Base-by-base conservation (phyloP, 2,329 filamentous ascomycete genomes). In the Pestalotiopsis sp. region DNA sequence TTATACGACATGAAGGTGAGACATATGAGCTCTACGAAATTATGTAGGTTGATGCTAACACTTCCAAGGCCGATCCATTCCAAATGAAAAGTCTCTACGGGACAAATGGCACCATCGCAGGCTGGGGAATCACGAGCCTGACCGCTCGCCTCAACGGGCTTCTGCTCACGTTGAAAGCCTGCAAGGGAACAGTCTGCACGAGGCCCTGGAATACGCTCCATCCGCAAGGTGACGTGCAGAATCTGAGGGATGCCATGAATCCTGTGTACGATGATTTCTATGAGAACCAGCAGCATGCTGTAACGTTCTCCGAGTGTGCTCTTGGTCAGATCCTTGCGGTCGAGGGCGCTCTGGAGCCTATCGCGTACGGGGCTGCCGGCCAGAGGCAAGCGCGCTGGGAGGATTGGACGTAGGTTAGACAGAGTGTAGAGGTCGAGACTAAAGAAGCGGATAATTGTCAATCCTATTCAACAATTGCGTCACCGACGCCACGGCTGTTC, bases 1-100 rank as follows among this genome's bases (percentile, higher is more conserved):
- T 83, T 91, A 2, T 93, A 92, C 74, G 84, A 92, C 70, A 73
- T 91, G 52, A 85, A 82, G 73, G 88, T 87, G 75, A 69, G n/a
- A n/a, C n/a, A n/a, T n/a, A n/a, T n/a, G n/a, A n/a, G n/a, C n/a
- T n/a, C n/a, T n/a, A n/a, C n/a, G n/a, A n/a, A n/a, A n/a, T n/a
- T n/a, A n/a, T n/a, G n/a, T n/a, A n/a, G n/a, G n/a, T n/a, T n/a
- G n/a, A 23, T 17, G 12, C 27, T 49, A 6, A 25, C n/a, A 9
- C 5, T 3, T 3, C 17, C 68, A 86, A 61, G 59, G n/a, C 59
- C 25, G 59, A 61, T 20, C 59, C 85, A 1, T 80, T 82, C 39
- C 85, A 90, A 74, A 77, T 86, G 23, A 72, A 78, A 56, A 90
- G 89, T 64, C 72, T 86, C 2, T 73, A 73, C 72, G 75, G 14